phyloP scores from a whole-genome alignment of 768 basidiomycete genomes.

The Leccinellum rugosiceps region DNA sequence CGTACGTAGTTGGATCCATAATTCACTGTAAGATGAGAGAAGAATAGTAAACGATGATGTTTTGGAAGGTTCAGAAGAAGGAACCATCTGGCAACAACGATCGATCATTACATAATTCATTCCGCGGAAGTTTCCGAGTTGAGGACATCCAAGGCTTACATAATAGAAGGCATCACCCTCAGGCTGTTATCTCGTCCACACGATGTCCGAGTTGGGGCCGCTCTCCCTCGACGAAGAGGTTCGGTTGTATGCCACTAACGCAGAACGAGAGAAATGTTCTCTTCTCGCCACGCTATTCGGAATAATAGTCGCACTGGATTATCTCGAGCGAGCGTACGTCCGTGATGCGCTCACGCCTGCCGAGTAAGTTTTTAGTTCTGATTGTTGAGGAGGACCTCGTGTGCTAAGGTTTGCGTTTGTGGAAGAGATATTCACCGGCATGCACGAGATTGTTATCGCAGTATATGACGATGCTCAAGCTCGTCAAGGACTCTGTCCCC shows the following conservation, averaged over 20 bases:
- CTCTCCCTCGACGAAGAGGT: slow-evolving; percentile 88
- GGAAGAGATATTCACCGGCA: slow-evolving; percentile 89
- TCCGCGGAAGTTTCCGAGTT: too few species aligned
- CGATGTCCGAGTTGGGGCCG: slow-evolving; percentile 23
- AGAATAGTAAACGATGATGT: too few species aligned
- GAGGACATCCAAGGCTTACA: too few species aligned
- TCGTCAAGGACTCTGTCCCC: slow-evolving; percentile 86
- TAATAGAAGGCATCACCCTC: too few species aligned
- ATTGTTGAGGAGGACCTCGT: too few species aligned
- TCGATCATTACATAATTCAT: too few species aligned
- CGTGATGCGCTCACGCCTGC: slow-evolving; percentile 87
- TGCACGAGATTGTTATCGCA: slow-evolving; percentile 93
- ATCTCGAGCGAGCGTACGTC: slow-evolving; percentile 93
- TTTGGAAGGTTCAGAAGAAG: too few species aligned
- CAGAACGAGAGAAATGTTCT: slow-evolving; percentile 86
- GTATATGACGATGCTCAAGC: slow-evolving; percentile 95
- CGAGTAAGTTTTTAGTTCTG: slow-evolving; percentile 56
- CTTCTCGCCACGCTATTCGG: slow-evolving; percentile 88
- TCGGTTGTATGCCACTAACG: slow-evolving; percentile 80
- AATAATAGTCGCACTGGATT: slow-evolving; percentile 88
- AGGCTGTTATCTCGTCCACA: too few species aligned
- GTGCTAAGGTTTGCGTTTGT: slow-evolving; percentile 7
- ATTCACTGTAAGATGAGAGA: too few species aligned
- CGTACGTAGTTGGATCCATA: too few species aligned
- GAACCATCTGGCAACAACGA: too few species aligned